These are phyloP conservation scores for Candolleomyces aberdarensis DNA, from an alignment of 768 basidiomycete species.

Conservation along the genomic window DNA sequence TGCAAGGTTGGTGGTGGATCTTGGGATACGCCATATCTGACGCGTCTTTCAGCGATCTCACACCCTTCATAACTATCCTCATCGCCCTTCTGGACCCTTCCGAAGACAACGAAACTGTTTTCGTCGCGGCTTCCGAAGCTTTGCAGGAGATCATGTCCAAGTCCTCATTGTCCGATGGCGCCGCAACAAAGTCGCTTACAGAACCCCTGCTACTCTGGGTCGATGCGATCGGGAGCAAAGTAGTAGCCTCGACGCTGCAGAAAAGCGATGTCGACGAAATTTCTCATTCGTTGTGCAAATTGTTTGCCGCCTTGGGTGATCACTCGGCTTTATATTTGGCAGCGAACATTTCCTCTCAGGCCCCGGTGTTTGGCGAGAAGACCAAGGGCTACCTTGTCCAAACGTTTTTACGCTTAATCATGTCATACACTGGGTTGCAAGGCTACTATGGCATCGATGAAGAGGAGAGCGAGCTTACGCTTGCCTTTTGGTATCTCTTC, in stretches of 20 bases:
- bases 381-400: conserved; percentile 47
- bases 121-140: conserved; percentile 65
- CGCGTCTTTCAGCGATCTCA: conserved; percentile 53
- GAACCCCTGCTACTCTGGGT: conserved; percentile 87
- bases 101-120: conserved; percentile 48
- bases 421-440: conserved; percentile 68
- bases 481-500: conserved; percentile 88
- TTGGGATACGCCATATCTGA: not conserved
- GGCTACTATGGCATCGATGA: conserved; percentile 83
- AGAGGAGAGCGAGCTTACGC: conserved; percentile 82
- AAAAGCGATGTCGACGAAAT: conserved; percentile 49
- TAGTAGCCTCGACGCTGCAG: conserved; percentile 33
- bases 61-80: conserved; percentile 60
- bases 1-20: conserved; percentile 47
- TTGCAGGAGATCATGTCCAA: conserved; percentile 76
- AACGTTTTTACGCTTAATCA: conserved; percentile 63
- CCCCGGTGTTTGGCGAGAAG: conserved; percentile 28
- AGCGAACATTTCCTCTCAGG: conserved; percentile 53
- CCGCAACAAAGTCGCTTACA: conserved; percentile 68
- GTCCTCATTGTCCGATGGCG: conserved; percentile 69
- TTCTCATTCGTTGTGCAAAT: conserved; percentile 73
- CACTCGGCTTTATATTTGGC: conserved; percentile 83
- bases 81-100: conserved; percentile 61
- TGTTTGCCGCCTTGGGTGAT: conserved; percentile 79
- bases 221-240: conserved; percentile 47